Conservation (phyloP, 306 rosid genomes). For the Quercus ilex region DNA sequence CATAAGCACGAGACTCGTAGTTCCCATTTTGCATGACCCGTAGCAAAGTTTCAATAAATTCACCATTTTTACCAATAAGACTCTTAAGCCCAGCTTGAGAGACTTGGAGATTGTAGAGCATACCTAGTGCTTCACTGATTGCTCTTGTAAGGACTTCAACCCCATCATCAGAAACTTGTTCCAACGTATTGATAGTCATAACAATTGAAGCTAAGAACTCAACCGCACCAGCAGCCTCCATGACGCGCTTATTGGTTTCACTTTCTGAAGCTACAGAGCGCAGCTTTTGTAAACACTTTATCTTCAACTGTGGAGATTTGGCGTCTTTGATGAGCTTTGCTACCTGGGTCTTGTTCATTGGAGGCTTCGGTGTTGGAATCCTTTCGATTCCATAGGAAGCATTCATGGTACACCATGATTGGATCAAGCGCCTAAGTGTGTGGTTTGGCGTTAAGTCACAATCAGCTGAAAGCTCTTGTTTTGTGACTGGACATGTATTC, state of each 20-base stretch:
- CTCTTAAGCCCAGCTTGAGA: constrained; percentile 38
- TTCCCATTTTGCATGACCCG: constrained; percentile 42
- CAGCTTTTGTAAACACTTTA: constrained; percentile 40
- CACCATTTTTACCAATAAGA: constrained; percentile 23
- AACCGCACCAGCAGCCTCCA: constrained; percentile 58
- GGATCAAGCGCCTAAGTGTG: constrained; percentile 79
- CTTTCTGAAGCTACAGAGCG: constrained; percentile 59
- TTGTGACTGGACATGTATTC: constrained; percentile 69
- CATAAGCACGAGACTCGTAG: constrained; percentile 67
- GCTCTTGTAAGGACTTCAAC: neutral
- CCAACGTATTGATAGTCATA: neutral
- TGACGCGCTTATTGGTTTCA: constrained; percentile 49
- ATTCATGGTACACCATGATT: constrained; percentile 83
- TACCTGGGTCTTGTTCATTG: constrained; percentile 41
- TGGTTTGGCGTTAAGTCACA: constrained; percentile 75
- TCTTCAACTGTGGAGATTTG: constrained; percentile 29
- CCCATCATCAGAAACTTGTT: constrained; percentile 4
- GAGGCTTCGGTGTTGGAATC: constrained; percentile 84
- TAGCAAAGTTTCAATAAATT: constrained; percentile 40
- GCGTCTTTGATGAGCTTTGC: constrained; percentile 45
- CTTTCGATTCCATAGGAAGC: constrained; percentile 65
- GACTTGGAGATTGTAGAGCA: constrained; percentile 44
- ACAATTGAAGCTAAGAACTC: constrained; percentile 52
- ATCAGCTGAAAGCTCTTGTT: constrained; percentile 37
- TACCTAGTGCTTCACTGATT: constrained; percentile 53